A percentile compares a stretch with the other conserved stretches of the same genome.
Conservation (phyloP, 2,329 filamentous ascomycete genomes). For the Cladosporium oxysporum region DNA sequence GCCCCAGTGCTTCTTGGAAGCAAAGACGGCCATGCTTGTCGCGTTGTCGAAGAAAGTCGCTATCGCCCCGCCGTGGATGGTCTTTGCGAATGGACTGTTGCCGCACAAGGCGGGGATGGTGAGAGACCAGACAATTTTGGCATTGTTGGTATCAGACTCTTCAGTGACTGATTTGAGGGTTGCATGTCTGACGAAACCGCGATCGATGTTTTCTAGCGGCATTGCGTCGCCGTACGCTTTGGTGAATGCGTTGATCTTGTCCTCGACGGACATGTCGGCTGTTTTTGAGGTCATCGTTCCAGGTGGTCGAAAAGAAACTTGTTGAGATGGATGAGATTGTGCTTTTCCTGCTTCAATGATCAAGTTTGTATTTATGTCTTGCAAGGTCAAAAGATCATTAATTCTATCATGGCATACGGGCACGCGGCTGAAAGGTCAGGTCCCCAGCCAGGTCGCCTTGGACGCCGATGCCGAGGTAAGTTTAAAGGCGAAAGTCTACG, state of each 20-base stretch:
- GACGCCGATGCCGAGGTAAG: not conserved
- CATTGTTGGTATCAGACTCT: conserved; percentile 10
- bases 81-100: conserved; percentile 18
- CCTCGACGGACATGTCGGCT: not conserved
- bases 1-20: conserved; percentile 42
- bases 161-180: conserved; percentile 2
- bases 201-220: conserved; percentile 10
- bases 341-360: not conserved
- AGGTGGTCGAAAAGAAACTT: not conserved
- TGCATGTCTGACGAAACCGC: conserved; percentile 4
- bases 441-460: not conserved
- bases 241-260: not conserved
- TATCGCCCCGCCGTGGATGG: conserved; percentile 46
- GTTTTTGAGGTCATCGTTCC: not conserved
- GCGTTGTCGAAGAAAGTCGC: conserved; percentile 59
- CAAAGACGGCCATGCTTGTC: conserved; percentile 44
- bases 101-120: not conserved
- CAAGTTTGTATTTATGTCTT: not conserved
- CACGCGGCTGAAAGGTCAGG: not conserved
- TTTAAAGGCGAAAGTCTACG: not conserved
- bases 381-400: not conserved
- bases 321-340: not conserved
- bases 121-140: conserved; percentile 11
- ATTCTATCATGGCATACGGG: not conserved
- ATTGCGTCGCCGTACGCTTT: not conserved